Percentiles rank a stretch among this genome's conserved stretches.
Conservation (phyloP, 2,329 filamentous ascomycete genomes). For the Diaporthe velutina region DNA sequence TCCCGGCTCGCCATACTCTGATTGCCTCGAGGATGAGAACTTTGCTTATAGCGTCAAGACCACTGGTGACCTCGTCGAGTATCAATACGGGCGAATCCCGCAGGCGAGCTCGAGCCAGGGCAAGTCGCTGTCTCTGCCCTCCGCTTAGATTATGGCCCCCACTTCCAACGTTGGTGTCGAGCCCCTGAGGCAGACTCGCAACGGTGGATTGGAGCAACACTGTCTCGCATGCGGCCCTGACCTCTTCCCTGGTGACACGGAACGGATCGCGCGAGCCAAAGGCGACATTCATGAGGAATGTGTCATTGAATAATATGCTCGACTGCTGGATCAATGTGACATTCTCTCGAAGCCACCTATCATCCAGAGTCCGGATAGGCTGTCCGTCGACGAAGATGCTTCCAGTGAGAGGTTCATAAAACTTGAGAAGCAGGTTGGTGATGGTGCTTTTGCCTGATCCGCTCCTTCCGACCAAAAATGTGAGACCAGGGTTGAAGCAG, state of each 20-base stretch:
- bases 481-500: slow-evolving; percentile 77
- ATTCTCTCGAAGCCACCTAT: slow-evolving; percentile 81
- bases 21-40: slow-evolving; percentile 80
- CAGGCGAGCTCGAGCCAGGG: slow-evolving; percentile 82
- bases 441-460: slow-evolving; percentile 95
- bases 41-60: slow-evolving; percentile 81
- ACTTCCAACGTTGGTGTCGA: slow-evolving; percentile 78
- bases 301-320: slow-evolving; percentile 85
- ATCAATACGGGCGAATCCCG: slow-evolving; percentile 85
- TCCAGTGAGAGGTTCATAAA: slow-evolving; percentile 78
- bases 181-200: slow-evolving; percentile 73
- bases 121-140: slow-evolving; percentile 86
- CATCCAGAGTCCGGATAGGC: slow-evolving; percentile 71
- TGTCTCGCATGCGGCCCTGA: slow-evolving; percentile 73
- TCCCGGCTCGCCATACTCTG: slow-evolving; percentile 80
- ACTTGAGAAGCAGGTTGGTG: slow-evolving; percentile 81
- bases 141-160: slow-evolving; percentile 83
- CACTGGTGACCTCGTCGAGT: slow-evolving; percentile 90
- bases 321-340: slow-evolving; percentile 87
- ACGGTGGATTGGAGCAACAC: slow-evolving; percentile 79
- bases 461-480: slow-evolving; percentile 86
- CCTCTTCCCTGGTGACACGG: slow-evolving; percentile 63
- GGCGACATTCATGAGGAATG: slow-evolving; percentile 81
- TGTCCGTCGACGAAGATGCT: slow-evolving; percentile 76
- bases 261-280: slow-evolving; percentile 71